Evolutionary conservation across 148 eudicot genomes (phyloP).

Genomic region (Selenicereus undatus): DNA sequence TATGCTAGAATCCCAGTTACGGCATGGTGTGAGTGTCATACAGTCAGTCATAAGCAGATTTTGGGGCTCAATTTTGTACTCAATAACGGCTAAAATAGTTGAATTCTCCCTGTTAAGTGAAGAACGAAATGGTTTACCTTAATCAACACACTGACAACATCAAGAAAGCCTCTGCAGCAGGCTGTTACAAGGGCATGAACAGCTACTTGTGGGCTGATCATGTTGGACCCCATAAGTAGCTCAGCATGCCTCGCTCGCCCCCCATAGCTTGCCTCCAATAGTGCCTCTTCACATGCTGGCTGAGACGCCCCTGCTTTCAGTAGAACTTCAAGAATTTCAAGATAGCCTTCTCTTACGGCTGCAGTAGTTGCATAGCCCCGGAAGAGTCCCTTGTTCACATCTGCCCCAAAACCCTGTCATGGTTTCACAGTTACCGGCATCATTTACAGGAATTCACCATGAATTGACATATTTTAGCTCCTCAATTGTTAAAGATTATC

Average conservation of each 20-base stretch:
- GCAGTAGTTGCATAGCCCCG: conserved; percentile 73
- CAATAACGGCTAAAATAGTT: background rate
- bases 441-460: conserved; percentile 5
- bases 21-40: background rate
- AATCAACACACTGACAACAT: conserved; percentile 56
- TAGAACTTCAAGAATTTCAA: conserved; percentile 54
- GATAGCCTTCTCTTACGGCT: conserved; percentile 59
- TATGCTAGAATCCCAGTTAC: background rate
- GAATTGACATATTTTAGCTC: background rate
- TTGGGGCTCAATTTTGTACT: background rate
- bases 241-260: conserved; percentile 54
- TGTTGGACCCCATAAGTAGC: conserved; percentile 50
- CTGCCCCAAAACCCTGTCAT: conserved; percentile 57
- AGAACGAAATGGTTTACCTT: conserved; percentile 36
- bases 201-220: conserved; percentile 59
- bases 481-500: background rate
- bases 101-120: background rate
- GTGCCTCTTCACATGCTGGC: conserved; percentile 65
- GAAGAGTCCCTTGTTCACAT: conserved; percentile 61
- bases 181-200: conserved; percentile 67
- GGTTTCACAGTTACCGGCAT: conserved; percentile 9
- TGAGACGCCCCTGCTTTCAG: conserved; percentile 46
- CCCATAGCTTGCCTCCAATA: conserved; percentile 59
- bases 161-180: conserved; percentile 59
- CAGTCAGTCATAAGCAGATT: background rate